A percentile compares a stretch with the other conserved stretches of the same genome.
Conservation (phyloP, 2,329 filamentous ascomycete species). For the Scedosporium minutisporum region DNA sequence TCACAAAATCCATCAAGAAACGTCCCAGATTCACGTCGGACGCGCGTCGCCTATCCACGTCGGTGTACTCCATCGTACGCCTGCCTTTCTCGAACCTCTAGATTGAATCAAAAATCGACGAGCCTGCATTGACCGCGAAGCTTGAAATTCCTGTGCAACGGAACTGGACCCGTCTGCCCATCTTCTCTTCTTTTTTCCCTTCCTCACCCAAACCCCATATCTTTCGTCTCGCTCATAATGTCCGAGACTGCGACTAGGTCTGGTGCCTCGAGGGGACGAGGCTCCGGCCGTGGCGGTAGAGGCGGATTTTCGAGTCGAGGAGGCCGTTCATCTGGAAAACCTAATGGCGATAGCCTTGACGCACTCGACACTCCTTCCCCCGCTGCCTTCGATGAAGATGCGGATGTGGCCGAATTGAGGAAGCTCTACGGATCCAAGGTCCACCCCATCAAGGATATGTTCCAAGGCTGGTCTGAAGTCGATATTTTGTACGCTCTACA, state of each 20-base stretch:
- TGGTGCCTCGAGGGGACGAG: constrained; percentile 78
- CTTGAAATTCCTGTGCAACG: not conserved
- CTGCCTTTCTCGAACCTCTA: not conserved
- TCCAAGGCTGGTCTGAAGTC: constrained; percentile 90
- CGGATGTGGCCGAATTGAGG: constrained; percentile 86
- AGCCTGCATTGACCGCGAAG: constrained; percentile 3
- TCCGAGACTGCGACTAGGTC: constrained; percentile 87
- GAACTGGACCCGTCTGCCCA: constrained; percentile 5
- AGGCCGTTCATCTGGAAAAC: constrained; percentile 52
- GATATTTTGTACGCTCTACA: constrained; percentile 88
- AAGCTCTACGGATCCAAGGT: constrained; percentile 77
- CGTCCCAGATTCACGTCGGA: constrained; percentile 1
- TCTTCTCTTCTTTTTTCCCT: constrained; percentile 5
- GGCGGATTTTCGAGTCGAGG: constrained; percentile 64
- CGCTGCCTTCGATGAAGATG: constrained; percentile 63
- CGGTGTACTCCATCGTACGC: constrained; percentile 3
- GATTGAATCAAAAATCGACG: not conserved
- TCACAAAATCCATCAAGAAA: constrained; percentile 2
- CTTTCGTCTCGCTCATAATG: constrained; percentile 49
- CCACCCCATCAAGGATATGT: constrained; percentile 79
- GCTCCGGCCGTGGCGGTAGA: constrained; percentile 77
- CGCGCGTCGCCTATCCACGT: constrained; percentile 1
- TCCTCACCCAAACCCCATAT: constrained; percentile 5
- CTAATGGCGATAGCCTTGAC: constrained; percentile 65
- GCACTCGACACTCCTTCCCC: constrained; percentile 24